These are phyloP conservation scores for Juglanconis sp. DNA, from an alignment of 2,329 filamentous ascomycete genomes.

Conservation along the genomic window DNA sequence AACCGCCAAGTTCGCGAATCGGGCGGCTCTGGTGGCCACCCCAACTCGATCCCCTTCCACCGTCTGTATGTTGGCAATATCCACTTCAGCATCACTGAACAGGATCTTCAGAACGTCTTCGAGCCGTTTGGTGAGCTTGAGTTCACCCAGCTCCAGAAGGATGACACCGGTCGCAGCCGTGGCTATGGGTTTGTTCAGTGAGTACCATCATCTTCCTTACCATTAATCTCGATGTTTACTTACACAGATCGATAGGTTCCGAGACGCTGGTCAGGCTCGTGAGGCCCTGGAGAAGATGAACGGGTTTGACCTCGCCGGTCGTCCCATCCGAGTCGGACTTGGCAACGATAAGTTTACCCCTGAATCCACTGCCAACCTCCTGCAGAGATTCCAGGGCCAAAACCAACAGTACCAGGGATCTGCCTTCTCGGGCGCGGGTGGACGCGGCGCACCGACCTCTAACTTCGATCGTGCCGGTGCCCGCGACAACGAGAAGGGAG, in stretches of 20 bases:
- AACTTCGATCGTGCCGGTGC: conserved; percentile 89
- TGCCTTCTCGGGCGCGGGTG: conserved; percentile 84
- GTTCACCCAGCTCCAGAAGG: conserved; percentile 96
- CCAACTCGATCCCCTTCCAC: conserved; percentile 90
- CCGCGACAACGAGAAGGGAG: conserved; percentile 84
- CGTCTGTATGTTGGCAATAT: conserved; percentile 98
- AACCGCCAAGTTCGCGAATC: conserved; percentile 91
- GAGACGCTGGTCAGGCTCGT: conserved; percentile 84
- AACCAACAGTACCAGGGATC: conserved; percentile 81
- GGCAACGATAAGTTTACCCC: conserved; percentile 99
- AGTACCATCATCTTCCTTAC: conserved; percentile 36
- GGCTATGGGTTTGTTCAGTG: conserved; percentile 99
- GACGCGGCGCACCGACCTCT: conserved; percentile 78
- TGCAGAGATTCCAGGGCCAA: conserved; percentile 87
- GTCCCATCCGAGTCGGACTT: conserved; percentile 96
- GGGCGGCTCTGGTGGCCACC: conserved; percentile 64
- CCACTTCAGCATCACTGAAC: conserved; percentile 98
- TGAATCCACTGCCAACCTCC: conserved; percentile 87
- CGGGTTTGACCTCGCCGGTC: conserved; percentile 94
- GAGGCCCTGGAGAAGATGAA: conserved; percentile 99
- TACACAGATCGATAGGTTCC: conserved; percentile 62
- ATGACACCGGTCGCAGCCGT: conserved; percentile 83
- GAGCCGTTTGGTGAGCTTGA: conserved; percentile 97
- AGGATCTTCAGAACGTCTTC: conserved; percentile 93
- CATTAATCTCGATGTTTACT: conserved; percentile 24